Conservation (phyloP, 2,329 filamentous ascomycete genomes). For the Hypoxylon sp. region DNA sequence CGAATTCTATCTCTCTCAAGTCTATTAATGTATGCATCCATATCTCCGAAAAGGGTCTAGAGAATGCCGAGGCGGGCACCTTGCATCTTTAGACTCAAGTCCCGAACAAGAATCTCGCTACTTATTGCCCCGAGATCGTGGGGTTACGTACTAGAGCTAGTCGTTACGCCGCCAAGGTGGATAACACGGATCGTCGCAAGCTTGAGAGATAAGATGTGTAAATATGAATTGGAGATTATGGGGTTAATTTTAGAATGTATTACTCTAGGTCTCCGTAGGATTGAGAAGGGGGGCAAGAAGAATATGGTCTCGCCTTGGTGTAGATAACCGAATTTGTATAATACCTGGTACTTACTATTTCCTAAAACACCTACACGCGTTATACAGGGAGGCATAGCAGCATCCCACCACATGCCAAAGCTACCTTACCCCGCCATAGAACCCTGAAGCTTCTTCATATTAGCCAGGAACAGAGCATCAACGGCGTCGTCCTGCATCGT, state of each 20-base stretch:
- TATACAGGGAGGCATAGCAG: constrained; percentile 4
- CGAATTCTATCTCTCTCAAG: not conserved
- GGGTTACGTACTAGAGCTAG: constrained; percentile 33
- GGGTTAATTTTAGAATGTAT: constrained; percentile 1
- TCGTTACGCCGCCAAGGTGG: constrained; percentile 15
- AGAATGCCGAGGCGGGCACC: constrained; percentile 37
- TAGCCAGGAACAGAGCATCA: constrained; percentile 21
- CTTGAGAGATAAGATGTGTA: not conserved
- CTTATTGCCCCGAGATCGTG: constrained; percentile 47
- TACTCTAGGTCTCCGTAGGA: not conserved
- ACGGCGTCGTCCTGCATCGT: constrained; percentile 6
- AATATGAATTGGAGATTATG: constrained; percentile 25
- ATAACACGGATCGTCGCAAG: constrained; percentile 7
- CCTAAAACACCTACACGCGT: not conserved
- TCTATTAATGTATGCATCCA: constrained; percentile 18
- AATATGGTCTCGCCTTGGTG: not conserved
- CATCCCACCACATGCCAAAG: constrained; percentile 32
- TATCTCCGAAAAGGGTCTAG: constrained; percentile 29
- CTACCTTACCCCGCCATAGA: constrained; percentile 33
- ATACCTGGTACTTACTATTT: not conserved
- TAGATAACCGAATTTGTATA: constrained; percentile 1
- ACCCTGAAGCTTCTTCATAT: constrained; percentile 15
- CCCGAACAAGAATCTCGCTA: constrained; percentile 39
- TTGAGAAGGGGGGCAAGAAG: not conserved
- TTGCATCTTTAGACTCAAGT: constrained; percentile 26